Evolutionary conservation across 2,329 filamentous ascomycete species (phyloP), one percentile per base, ranked within the genome.

Genomic region (Laburnicola sp.): DNA sequence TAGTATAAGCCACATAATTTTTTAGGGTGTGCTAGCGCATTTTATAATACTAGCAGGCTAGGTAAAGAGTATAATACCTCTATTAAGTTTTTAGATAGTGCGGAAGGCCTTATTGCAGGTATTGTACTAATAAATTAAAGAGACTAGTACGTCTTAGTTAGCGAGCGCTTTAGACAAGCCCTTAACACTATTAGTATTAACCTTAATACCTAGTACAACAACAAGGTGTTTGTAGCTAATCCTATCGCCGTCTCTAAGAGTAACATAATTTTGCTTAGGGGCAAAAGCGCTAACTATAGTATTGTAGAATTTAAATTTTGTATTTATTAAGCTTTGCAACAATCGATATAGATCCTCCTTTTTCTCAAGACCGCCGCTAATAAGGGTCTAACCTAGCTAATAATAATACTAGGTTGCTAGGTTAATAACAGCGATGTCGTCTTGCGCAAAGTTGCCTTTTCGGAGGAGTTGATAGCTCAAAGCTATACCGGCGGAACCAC

Each of bases 301-400:
- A 11, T 21, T 16, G 35, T 34, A 39, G 34, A 45, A 21, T n/a
- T 21, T 22, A 21, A 45, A 27, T 11, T 11, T 35, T 2, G 32
- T 11, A 4, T 35, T 16, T 11, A 35, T 35, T 3, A 35, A 16
- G 1, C 7, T 16, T 2, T 30, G 28, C 8, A 28, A 16, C 21
- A 11, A 27, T 50, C 72, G 68, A 37, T 78, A 76, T 51, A 86
- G 70, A 30, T 83, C 77, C 53, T 83, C 72, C 64, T 82, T 83
- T 43, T 73, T 77, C 68, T 86, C 86, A 36, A 86, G 75, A 2
- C 84, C 84, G 28, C 81, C 83, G 36, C 83, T 84, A 2, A 86
- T 84, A 1, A 87, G 74, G 2, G 84, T 86, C 84, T 83, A 87
- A 36, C 84, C 84, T 1, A 84, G 82, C 65, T 87, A 84, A 65